These are phyloP conservation scores for Colletotrichum zoysiae DNA, from an alignment of 2,329 filamentous ascomycete genomes.

Conservation along the genomic window DNA sequence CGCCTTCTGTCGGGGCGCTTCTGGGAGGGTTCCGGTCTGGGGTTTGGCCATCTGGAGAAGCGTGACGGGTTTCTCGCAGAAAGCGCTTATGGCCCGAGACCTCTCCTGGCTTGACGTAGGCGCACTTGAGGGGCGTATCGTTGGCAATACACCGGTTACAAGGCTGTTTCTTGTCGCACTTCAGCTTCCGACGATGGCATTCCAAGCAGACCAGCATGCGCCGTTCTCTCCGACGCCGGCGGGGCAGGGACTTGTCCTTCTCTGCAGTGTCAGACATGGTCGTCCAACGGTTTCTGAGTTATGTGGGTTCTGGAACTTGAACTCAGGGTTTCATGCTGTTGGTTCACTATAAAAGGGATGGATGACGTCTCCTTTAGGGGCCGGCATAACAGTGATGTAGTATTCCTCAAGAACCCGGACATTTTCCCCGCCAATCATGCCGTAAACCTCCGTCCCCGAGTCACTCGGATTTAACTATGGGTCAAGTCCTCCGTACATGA, in stretches of 20 bases:
- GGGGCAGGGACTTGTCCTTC: neutral
- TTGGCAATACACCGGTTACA: neutral
- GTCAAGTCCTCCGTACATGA: neutral
- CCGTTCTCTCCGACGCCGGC: conserved; percentile 23
- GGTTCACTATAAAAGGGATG: neutral
- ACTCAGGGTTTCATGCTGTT: neutral
- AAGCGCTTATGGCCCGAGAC: neutral
- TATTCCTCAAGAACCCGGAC: neutral
- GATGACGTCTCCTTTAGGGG: neutral
- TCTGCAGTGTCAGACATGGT: neutral
- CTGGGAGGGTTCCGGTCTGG: neutral
- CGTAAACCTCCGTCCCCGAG: neutral
- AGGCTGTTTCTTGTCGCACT: conserved; percentile 18
- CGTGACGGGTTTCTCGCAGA: neutral
- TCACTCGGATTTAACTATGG: conserved; percentile 4
- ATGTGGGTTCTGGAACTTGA: neutral
- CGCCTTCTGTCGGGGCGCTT: neutral
- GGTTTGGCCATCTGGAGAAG: neutral
- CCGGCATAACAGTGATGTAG: neutral
- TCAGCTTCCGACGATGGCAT: conserved; percentile 29
- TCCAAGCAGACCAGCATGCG: conserved; percentile 24
- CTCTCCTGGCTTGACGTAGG: neutral
- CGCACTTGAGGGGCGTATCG: neutral
- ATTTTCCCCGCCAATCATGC: neutral
- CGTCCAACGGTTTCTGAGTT: neutral